Base-by-base conservation (phyloP, 129 eudicot species). In the Apium graveolens region DNA sequence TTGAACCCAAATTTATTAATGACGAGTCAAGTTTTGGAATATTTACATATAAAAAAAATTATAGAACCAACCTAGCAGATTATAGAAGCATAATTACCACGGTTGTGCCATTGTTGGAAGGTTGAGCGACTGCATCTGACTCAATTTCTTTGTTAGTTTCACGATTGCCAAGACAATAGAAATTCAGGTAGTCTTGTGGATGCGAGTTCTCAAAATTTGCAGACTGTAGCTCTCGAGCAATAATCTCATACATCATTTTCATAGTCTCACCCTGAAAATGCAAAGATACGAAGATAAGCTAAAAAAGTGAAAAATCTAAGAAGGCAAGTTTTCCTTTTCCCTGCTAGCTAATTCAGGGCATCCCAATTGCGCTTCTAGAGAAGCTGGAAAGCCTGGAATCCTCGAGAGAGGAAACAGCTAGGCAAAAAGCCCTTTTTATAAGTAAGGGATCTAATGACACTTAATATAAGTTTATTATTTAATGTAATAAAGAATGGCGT, bases 131-230 rank as follows among this genome's bases (percentile, higher is more conserved):
- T 31, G 90, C 70, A 82, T 79, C 48, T 39, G 89, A 55, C 57
- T 55, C 84, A 27, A 82, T 80, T 37, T 72, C 87, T 13, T 70
- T 82, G 43, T 71, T 51, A 65, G 85, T 78, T 85, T 95, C 99
- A 14, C 99, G 89, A 76, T 92, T 95, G 20, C 99, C 99, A 75
- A 95, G 96, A 80, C 97, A 95, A 77, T 91, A 95, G 78, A 95
- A 95, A 65, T 92, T 95, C 51, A 95, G 81, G 86, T 92, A 95
- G 80, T 92, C 99, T 77, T 83, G 89, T 45, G 96, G 96, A 83
- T 88, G 96, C 29, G 89, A 87, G 78, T 87, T 83, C 80, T 95
- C 92, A 53, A 92, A 72, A 21, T 88, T 81, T 75, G 86, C 79
- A 7, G 83, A 79, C 74, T 87, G 87, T 69, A 95, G 84, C 85